Percentiles rank a stretch among this genome's conserved stretches.
Evolutionary conservation across 257 asterid genomes (phyloP).

Genomic region (Primulina eburnea): DNA sequence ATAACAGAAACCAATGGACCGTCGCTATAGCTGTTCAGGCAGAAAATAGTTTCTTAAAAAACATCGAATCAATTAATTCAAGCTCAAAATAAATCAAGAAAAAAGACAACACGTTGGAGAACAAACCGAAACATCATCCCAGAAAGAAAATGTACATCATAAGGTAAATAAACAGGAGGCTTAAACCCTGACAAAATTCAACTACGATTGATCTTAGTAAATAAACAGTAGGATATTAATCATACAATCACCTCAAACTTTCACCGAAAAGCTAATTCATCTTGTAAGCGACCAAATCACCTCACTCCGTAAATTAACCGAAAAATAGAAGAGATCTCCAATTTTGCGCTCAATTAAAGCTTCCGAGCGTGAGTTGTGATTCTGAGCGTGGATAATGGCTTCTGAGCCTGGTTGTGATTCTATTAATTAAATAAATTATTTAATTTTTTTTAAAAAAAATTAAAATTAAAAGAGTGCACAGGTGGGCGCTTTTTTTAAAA

Average conservation of each 20-base stretch:
- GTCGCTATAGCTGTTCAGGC: neutral
- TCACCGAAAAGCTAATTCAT: neutral
- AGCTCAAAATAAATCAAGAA: no score
- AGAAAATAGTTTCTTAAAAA: neutral
- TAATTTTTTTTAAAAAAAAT: no score
- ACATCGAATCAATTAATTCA: neutral
- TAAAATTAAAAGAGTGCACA: no score
- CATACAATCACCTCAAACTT: neutral
- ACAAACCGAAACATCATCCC: neutral
- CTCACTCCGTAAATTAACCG: neutral
- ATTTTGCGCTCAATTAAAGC: no score
- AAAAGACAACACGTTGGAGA: neutral
- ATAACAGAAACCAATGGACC: no score
- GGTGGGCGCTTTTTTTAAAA: no score
- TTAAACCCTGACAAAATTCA: neutral
- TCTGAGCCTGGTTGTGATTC: no score
- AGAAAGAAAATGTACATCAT: neutral
- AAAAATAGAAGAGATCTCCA: neutral
- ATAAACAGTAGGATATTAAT: no score
- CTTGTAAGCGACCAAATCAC: neutral
- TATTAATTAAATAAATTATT: no score
- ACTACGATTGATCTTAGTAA: neutral
- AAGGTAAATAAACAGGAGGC: neutral
- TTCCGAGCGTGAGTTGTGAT: no score
- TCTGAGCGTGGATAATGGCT: no score